Percentiles rank a stretch among this genome's conserved stretches.
Evolutionary conservation across 2,329 filamentous ascomycete genomes (phyloP).

Genomic region (Didymella segeticola): DNA sequence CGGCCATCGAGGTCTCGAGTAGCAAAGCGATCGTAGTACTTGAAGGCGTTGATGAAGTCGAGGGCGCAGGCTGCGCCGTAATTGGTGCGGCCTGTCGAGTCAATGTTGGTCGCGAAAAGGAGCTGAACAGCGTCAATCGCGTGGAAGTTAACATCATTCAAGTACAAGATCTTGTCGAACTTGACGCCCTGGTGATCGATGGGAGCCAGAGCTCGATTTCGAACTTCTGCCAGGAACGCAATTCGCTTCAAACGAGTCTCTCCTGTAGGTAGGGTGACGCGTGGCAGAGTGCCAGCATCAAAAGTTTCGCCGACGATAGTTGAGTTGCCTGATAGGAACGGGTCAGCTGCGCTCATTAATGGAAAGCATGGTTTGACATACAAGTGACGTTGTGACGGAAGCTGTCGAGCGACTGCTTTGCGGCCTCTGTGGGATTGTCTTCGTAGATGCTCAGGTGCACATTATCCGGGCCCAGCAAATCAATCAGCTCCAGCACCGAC

Average conservation of each 20-base stretch:
- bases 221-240: constrained; percentile 73
- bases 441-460: constrained; percentile 77
- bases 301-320: constrained; percentile 67
- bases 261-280: constrained; percentile 68
- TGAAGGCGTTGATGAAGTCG: constrained; percentile 72
- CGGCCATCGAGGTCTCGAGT: constrained; percentile 71
- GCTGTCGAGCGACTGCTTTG: constrained; percentile 60
- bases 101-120: constrained; percentile 68
- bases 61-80: constrained; percentile 75
- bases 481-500: constrained; percentile 66
- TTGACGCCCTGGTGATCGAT: constrained; percentile 62
- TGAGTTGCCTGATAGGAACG: constrained; percentile 49
- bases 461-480: constrained; percentile 70
- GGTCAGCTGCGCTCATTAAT: constrained; percentile 20
- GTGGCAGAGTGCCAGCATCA: constrained; percentile 62
- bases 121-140: constrained; percentile 65
- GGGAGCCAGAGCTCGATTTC: constrained; percentile 72
- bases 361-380: constrained; percentile 22
- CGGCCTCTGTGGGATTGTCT: constrained; percentile 68
- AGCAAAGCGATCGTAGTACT: constrained; percentile 78
- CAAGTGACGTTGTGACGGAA: constrained; percentile 61
- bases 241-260: constrained; percentile 73
- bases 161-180: constrained; percentile 66
- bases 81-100: constrained; percentile 56
- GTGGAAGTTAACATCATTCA: constrained; percentile 73